Evolutionary conservation across 2,329 filamentous ascomycete genomes (phyloP).

Genomic region (Aspergillus udagawae): DNA sequence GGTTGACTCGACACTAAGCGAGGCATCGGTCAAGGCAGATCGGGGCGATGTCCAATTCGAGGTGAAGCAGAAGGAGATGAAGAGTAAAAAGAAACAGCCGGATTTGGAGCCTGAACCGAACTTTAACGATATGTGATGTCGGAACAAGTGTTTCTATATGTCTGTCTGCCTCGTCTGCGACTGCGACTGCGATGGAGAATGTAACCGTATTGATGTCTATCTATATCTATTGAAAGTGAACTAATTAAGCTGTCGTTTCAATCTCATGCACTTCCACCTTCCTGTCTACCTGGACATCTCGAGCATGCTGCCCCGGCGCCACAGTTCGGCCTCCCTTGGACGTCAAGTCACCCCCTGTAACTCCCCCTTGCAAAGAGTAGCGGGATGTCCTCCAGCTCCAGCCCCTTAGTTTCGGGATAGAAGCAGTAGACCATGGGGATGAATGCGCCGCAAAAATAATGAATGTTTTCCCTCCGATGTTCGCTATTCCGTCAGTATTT

Average conservation of each 20-base stretch:
- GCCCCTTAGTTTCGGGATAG: slow-evolving; percentile 61
- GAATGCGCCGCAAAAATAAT: slow-evolving; percentile 25
- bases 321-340: slow-evolving; percentile 18
- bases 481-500: slow-evolving; percentile 20
- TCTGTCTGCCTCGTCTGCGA: too few relatives aligned
- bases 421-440: slow-evolving; percentile 59
- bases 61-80: slow-evolving; percentile 3
- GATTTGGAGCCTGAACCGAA: slow-evolving; percentile 6
- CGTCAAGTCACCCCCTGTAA: slow-evolving; percentile 17
- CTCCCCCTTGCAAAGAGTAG: slow-evolving; percentile 13
- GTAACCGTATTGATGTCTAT: too few relatives aligned
- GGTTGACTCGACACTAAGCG: slow-evolving; percentile 11
- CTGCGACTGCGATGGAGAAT: too few relatives aligned
- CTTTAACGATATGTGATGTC: slow-evolving; percentile 10
- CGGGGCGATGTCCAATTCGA: slow-evolving; percentile 11
- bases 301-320: slow-evolving; percentile 17
- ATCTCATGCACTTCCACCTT: slow-evolving; percentile 17
- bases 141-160: too few relatives aligned
- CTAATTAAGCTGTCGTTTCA: slow-evolving; percentile 2
- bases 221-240: neutral
- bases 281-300: slow-evolving; percentile 10
- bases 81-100: slow-evolving; percentile 2
- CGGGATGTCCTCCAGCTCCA: slow-evolving; percentile 60
- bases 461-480: slow-evolving; percentile 29
- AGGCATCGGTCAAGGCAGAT: slow-evolving; percentile 12